Evolutionary conservation across 1,139 yeast species (phyloP), one percentile per base, ranked within the genome.

Genomic region (Saccharomyces hybrid): DNA sequence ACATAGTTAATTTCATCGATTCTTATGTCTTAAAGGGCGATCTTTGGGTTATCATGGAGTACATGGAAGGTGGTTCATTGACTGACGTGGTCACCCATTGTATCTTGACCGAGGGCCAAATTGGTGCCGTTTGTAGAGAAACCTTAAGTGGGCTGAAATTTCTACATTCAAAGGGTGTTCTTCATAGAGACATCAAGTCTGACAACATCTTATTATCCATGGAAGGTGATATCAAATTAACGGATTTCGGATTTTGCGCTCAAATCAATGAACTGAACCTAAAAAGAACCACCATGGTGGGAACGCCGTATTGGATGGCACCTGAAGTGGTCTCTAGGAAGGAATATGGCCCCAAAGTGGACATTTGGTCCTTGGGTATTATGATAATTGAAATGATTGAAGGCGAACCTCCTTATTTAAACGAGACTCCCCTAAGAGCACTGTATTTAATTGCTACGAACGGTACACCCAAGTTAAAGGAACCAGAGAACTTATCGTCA

Each of bases 241-340:
- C 95, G 0, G 93, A 86, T 72, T 86, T 86, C 71, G 78, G 78
- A 1, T 74, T 91, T 74, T 93, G 99, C 75, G 99, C 99, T 0
- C 97, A 91, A 71, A 87, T 93, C 63, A 91, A 87, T 62, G 98
- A 91, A 66, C 77, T 81, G 52, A 86, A 88, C 57, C 74, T 86
- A 59, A 91, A 91, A 72, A 82, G 99, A 71, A 90, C 96, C 6
- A 93, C 99, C 2, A 88, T 93, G 96, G 99, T 93, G 19, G 99
- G 99, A n/a, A 93, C 99, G 0, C 99, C 99, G 4, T 93, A 93
- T 71, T 93, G 99, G 99, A 93, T 93, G 99, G 99, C 99, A 0
- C 99, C 99, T 1, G 99, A 93, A 72, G 96, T 93, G 55, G 96
- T 93, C 21, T 81, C 88, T 11, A 77, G 95, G 60, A 88, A 89